Evolutionary conservation across 2,329 filamentous ascomycete genomes (phyloP).

Genomic region (Aspergillus pseudoviridinutans): DNA sequence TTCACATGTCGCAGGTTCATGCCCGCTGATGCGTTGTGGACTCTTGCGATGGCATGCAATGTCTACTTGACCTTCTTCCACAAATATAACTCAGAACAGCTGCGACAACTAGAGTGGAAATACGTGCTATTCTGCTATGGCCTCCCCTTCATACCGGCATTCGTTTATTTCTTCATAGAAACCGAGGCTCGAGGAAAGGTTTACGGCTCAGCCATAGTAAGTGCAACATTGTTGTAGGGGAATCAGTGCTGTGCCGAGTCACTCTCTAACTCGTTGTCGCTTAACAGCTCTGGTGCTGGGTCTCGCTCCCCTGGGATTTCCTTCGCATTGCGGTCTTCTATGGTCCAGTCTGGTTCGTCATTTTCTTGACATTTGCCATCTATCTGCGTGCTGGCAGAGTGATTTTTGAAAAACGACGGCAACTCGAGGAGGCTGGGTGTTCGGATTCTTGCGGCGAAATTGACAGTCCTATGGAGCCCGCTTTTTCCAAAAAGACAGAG

Average conservation of each 20-base stretch:
- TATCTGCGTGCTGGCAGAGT: slow-evolving; percentile 39
- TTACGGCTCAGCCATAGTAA: slow-evolving; percentile 66
- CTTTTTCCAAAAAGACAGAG: slow-evolving; percentile 56
- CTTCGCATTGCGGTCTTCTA: slow-evolving; percentile 74
- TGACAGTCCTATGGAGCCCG: slow-evolving; percentile 42
- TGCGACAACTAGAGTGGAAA: slow-evolving; percentile 65
- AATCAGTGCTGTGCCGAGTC: neutral
- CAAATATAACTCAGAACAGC: slow-evolving; percentile 62
- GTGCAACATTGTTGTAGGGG: slow-evolving; percentile 8
- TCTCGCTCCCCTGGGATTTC: slow-evolving; percentile 62
- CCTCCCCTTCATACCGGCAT: slow-evolving; percentile 63
- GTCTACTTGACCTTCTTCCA: slow-evolving; percentile 78
- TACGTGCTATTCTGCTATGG: slow-evolving; percentile 71
- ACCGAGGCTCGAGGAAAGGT: slow-evolving; percentile 53
- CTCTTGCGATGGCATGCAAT: slow-evolving; percentile 77
- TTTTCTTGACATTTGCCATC: slow-evolving; percentile 37
- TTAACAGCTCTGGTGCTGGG: slow-evolving; percentile 79
- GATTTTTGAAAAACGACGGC: slow-evolving; percentile 54
- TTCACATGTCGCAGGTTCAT: slow-evolving; percentile 58
- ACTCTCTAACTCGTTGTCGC: neutral
- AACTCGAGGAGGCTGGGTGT: slow-evolving; percentile 55
- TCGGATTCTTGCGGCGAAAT: slow-evolving; percentile 41
- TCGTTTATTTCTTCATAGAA: slow-evolving; percentile 64
- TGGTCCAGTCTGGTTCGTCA: slow-evolving; percentile 42
- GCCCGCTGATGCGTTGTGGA: slow-evolving; percentile 72